A percentile compares a stretch with the other conserved stretches of the same genome.
Evolutionary conservation across 257 asterid genomes (phyloP).

Genomic region (Linaria vulgaris): DNA sequence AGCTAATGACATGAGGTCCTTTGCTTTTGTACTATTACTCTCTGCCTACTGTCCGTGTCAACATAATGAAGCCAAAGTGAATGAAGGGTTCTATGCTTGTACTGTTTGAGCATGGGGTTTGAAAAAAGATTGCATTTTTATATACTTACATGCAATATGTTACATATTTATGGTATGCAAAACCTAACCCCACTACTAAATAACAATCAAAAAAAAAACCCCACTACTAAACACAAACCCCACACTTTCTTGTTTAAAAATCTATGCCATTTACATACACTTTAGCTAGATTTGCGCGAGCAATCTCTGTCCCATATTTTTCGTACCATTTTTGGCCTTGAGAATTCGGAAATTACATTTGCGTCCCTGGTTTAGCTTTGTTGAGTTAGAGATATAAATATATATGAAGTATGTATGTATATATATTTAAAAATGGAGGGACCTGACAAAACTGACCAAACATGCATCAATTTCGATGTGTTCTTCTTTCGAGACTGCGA

Average conservation of each 20-base stretch:
- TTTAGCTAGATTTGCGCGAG: slow-evolving; percentile 46
- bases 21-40: slow-evolving; percentile 19
- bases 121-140: slow-evolving; percentile 7
- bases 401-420: not conserved
- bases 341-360: slow-evolving; percentile 14
- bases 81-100: not conserved
- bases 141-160: not conserved
- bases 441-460: slow-evolving; percentile 43
- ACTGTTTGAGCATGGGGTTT: slow-evolving; percentile 20
- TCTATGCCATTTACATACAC: slow-evolving; percentile 20
- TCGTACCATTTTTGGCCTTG: slow-evolving; percentile 22
- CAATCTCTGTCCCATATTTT: slow-evolving; percentile 27
- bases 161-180: not conserved
- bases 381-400: not conserved
- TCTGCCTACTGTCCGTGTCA: slow-evolving; percentile 29
- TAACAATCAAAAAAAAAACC: not conserved
- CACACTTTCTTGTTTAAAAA: too few relatives aligned
- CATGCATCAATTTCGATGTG: slow-evolving; percentile 44
- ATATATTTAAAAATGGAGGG: slow-evolving; percentile 17
- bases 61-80: slow-evolving; percentile 28
- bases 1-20: slow-evolving; percentile 18
- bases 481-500: slow-evolving; percentile 37
- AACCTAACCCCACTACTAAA: too few relatives aligned
- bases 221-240: not conserved
- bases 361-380: slow-evolving; percentile 12